Evolutionary conservation across 495 filamentous ascomycete genomes (phyloP).

Genomic region (Parmelia sp.): DNA sequence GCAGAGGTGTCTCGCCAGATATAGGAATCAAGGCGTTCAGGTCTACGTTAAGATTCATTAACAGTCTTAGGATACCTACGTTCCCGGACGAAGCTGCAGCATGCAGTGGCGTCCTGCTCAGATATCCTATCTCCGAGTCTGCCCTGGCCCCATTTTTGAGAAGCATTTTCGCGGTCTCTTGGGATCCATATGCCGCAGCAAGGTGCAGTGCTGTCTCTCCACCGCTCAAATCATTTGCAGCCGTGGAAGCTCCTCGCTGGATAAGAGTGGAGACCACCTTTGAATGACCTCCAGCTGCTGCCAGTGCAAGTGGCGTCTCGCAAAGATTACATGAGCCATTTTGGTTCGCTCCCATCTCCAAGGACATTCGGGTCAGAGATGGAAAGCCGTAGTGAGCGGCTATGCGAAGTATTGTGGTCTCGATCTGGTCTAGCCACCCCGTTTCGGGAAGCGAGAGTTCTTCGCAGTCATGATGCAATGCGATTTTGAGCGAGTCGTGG

Average conservation of each 20-base stretch:
- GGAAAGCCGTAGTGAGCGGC: not conserved
- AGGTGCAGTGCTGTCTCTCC: not conserved
- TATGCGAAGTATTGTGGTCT: not conserved
- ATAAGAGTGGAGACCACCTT: not conserved
- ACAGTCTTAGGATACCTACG: not conserved
- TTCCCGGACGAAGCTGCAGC: conserved; percentile 3
- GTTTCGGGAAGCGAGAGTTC: not conserved
- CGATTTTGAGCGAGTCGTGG: not conserved
- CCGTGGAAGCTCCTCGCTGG: not conserved
- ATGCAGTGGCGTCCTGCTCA: not conserved
- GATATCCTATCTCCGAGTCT: not conserved
- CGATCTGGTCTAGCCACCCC: not conserved
- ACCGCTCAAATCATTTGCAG: not conserved
- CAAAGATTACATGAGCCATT: not conserved
- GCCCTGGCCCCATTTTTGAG: not conserved
- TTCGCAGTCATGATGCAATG: conserved; percentile 1
- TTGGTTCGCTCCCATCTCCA: not conserved
- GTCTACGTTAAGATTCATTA: not conserved
- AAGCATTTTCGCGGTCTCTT: not conserved
- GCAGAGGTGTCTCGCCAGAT: conserved; percentile 1
- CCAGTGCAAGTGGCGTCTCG: conserved; percentile 1
- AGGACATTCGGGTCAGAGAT: not conserved
- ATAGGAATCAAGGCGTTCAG: not conserved
- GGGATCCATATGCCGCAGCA: not conserved
- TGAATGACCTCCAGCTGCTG: not conserved